Percentiles rank a stretch among this genome's conserved stretches.
Conservation (phyloP, 2,329 filamentous ascomycete species). For the Fusarium marasasianum region DNA sequence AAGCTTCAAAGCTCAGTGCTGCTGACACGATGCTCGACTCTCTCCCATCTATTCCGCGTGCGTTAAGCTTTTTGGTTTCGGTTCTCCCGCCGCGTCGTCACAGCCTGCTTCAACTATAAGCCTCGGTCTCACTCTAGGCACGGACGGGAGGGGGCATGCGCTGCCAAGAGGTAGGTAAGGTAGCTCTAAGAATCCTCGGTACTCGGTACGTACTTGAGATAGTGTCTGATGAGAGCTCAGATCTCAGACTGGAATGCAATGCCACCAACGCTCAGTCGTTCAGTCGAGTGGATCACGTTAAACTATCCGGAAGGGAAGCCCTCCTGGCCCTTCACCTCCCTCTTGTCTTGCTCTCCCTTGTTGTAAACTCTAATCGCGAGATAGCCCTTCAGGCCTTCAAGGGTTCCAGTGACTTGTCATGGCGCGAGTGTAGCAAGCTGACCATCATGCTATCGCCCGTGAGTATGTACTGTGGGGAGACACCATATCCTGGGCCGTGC, state of each 20-base stretch:
- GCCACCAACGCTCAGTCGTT: not conserved
- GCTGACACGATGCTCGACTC: not conserved
- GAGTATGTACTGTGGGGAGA: not conserved
- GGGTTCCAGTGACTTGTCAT: not conserved
- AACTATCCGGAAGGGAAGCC: not conserved
- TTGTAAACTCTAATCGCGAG: not conserved
- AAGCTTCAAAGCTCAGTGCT: not conserved
- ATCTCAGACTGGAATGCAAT: slow-evolving; percentile 1
- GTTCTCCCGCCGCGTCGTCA: not conserved
- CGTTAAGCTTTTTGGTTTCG: not conserved
- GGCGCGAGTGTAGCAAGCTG: not conserved
- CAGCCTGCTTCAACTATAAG: not conserved
- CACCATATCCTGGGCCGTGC: not conserved
- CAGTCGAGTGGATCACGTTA: not conserved
- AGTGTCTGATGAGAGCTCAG: slow-evolving; percentile 12
- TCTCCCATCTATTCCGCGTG: not conserved
- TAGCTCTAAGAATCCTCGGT: slow-evolving; percentile 3
- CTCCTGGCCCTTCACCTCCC: not conserved
- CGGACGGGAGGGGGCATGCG: not conserved
- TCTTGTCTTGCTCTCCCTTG: slow-evolving; percentile 4
- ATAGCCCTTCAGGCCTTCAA: not conserved
- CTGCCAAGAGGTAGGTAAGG: not conserved
- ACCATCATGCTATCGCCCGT: not conserved
- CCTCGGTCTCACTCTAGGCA: not conserved
- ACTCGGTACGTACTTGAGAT: slow-evolving; percentile 5